Base-by-base conservation (phyloP, 805 yeast genomes). In the Barnettozyma vustinii region DNA sequence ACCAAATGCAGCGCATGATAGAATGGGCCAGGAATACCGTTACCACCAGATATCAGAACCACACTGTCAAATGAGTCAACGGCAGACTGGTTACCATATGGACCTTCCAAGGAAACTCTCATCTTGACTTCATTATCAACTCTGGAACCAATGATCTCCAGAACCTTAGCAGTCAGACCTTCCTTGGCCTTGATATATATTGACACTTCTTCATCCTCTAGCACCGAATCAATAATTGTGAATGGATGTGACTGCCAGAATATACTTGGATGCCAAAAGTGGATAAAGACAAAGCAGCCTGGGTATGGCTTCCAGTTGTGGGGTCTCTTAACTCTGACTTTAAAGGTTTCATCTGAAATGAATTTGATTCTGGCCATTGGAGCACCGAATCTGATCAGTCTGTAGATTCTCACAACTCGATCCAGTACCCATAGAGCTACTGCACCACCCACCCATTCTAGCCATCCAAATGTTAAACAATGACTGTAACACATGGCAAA, bases 191-290 rank as follows among this genome's bases (percentile, higher is more conserved):
- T 79, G 56, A 78, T 71, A 54, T 68, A 73, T 44, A 77, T 65
- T 1, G 69, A 64, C 9, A 79, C 58, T 42, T 66, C 63, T 51
- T 69, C 66, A 36, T 67, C 66, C 40, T 68, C 63, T 1, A 66
- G 62, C 7, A 62, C 63, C 4, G 76, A 66, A 44, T 72, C 72
- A 37, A 77, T 67, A 7, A 78, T 63, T 1, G 91, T 82, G 65
- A 87, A 84, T 4, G 92, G 92, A 62, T 85, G 90, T 5, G 84
- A 77, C 61, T 84, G 88, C 81, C 83, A 83, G 62, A 83, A 80
- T 36, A 73, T 65, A 3, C 66, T 59, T 18, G 75, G 71, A 40
- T 76, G 67, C 49, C 82, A 53, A 61, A 84, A 80, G 65, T 82
- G 75, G 35, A 87, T 64, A 57, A 71, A 84, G 1, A 74, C 79